Evolutionary conservation across 805 yeast genomes (phyloP), one percentile per base, ranked within the genome.

Genomic region (Candida cerambycidarum): DNA sequence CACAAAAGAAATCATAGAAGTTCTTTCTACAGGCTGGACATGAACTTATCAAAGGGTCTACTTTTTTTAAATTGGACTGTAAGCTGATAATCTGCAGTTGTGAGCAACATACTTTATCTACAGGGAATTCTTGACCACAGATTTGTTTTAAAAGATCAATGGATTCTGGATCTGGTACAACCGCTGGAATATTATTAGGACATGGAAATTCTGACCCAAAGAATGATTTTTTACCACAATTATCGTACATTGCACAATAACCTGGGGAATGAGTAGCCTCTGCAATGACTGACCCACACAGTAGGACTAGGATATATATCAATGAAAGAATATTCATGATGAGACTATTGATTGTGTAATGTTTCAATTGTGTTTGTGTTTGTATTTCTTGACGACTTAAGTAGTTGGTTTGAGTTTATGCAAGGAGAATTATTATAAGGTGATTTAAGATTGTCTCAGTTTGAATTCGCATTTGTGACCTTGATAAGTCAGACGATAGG

Each of bases 21-120:
- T 92, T 92, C 61, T 80, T 81, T 44, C 78, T 71, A 61, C 99
- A 92, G 0, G 99, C 98, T 2, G 97, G 97, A 61, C 99, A 71
- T 12, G 73, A 67, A 39, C 72, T 63, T 18, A 71, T 63, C 31
- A 71, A 51, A 1, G 75, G 73, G 39, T 66, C 73, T 2, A 62
- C 73, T 31, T 60, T 54, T 44, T 67, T 68, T 44, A 71, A 60
- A 53, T 82, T 83, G 28, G 71, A 65, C 51, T 76, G 76, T 38
- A 92, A 66, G 30, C 70, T 69, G 0, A 58, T 50, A 5, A 85
- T 61, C 56, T 90, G 97, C 13, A 67, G 78, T 16, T 63, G 51
- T 7, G 85, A 76, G 58, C 98, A 92, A 60, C 98, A 92, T 2
- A 83, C 74, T 3, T 66, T 61, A 2, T 71, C 64, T 0, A 60